Evolutionary conservation across 805 yeast genomes (phyloP).

Genomic region (Maudiozyma barnettii): DNA sequence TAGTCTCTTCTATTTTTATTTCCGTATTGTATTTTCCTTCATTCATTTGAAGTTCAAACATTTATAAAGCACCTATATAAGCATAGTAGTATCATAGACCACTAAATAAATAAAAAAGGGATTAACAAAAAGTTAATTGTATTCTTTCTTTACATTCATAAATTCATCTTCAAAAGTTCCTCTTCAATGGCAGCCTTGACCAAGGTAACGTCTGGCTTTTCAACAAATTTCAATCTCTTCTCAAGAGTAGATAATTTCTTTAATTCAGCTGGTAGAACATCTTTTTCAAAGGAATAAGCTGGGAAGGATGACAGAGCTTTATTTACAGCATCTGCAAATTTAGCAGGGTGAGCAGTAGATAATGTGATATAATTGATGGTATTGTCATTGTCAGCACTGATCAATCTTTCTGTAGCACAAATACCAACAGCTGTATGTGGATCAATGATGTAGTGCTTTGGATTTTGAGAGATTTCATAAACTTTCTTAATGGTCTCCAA

Average conservation of each 20-base stretch:
- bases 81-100: neutral
- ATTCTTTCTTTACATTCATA: conserved; percentile 10
- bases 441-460: conserved; percentile 71
- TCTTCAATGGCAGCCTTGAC: conserved; percentile 70
- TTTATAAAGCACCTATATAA: neutral
- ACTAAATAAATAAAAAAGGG: neutral
- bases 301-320: conserved; percentile 54
- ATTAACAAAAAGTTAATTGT: neutral
- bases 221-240: conserved; percentile 64
- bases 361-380: conserved; percentile 55
- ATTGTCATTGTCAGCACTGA: conserved; percentile 37
- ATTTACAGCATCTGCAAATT: conserved; percentile 93
- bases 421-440: conserved; percentile 98
- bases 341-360: conserved; percentile 98
- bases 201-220: conserved; percentile 60
- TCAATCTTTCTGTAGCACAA: conserved; percentile 58
- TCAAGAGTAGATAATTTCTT: conserved; percentile 59
- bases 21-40: conserved; percentile 1
- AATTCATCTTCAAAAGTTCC: conserved; percentile 48
- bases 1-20: neutral
- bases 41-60: conserved; percentile 1
- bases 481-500: conserved; percentile 63
- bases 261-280: conserved; percentile 84
- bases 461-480: conserved; percentile 46
- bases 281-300: conserved; percentile 76